phyloP scores from a whole-genome alignment of 2,329 filamentous ascomycete genomes.

The Clonostachys solani region DNA sequence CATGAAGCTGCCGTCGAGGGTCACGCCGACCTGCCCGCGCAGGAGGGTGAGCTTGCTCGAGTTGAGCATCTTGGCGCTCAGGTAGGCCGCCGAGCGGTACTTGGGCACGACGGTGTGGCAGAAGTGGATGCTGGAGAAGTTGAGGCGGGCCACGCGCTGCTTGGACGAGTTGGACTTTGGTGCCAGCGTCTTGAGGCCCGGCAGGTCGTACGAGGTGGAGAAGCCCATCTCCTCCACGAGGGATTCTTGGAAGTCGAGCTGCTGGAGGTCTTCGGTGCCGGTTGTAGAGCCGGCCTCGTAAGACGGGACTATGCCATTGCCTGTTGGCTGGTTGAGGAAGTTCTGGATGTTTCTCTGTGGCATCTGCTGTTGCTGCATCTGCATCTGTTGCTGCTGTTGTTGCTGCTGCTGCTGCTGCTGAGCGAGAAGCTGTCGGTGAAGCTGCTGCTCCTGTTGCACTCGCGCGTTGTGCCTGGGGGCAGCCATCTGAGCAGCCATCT shows the following conservation, averaged over 20 bases:
- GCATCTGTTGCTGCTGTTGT: background rate
- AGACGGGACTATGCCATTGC: background rate
- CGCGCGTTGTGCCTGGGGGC: conserved; percentile 72
- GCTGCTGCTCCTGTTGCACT: conserved; percentile 79
- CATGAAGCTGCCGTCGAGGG: conserved; percentile 60
- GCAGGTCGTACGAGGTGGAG: conserved; percentile 57
- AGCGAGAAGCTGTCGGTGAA: conserved; percentile 65
- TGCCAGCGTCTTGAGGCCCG: conserved; percentile 49
- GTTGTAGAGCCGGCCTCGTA: background rate
- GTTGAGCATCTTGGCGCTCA: conserved; percentile 54
- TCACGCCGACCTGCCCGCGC: conserved; percentile 49
- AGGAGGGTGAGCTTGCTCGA: conserved; percentile 51
- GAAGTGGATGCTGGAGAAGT: conserved; percentile 45
- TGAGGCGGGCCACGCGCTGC: conserved; percentile 55
- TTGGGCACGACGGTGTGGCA: conserved; percentile 57
- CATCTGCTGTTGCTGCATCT: background rate
- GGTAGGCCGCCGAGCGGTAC: conserved; percentile 54
- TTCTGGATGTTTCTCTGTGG: too few relatives aligned
- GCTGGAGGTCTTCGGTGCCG: too few relatives aligned
- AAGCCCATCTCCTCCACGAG: conserved; percentile 54
- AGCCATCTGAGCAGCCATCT: too few relatives aligned
- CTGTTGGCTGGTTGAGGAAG: too few relatives aligned
- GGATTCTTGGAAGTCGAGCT: conserved; percentile 36
- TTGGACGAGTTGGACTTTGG: conserved; percentile 46
- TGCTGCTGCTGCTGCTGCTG: conserved; percentile 60